Conservation (phyloP, 1,284 basidiomycete species). For the Hemileia vastatrix region DNA sequence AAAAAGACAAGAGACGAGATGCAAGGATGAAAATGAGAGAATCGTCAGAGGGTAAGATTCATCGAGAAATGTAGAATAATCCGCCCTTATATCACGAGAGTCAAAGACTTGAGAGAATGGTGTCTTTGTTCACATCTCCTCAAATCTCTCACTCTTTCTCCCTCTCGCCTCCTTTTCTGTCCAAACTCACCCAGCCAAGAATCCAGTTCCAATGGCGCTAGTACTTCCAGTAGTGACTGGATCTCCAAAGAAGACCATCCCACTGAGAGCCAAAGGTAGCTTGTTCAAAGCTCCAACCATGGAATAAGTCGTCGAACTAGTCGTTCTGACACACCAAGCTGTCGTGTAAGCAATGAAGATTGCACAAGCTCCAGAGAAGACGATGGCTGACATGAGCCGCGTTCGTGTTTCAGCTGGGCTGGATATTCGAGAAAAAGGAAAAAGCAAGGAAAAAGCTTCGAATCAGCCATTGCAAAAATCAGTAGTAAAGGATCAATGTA, state of each 20-base stretch:
- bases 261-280: slow-evolving; percentile 38
- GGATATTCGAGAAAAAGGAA: not conserved
- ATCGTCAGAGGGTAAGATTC: not conserved
- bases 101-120: no score
- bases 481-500: not conserved
- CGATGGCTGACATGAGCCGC: slow-evolving; percentile 36
- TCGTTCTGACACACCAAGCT: slow-evolving; percentile 43
- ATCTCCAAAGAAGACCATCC: slow-evolving; percentile 43
- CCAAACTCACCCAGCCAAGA: slow-evolving; percentile 31
- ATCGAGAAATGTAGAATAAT: no score
- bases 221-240: slow-evolving; percentile 35
- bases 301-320: slow-evolving; percentile 41
- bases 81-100: no score
- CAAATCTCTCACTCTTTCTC: no score
- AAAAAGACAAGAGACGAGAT: not conserved
- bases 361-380: slow-evolving; percentile 39
- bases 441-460: slow-evolving; percentile 2
- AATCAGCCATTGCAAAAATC: not conserved
- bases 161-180: no score
- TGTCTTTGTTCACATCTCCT: no score
- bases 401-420: slow-evolving; percentile 36
- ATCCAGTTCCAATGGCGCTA: slow-evolving; percentile 37
- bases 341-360: slow-evolving; percentile 44
- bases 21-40: not conserved
- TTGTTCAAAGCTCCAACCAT: slow-evolving; percentile 45